These are phyloP conservation scores for Funneliformis caledonium DNA, from an alignment of 371 early-diverging fungal genomes.

Conservation along the genomic window DNA sequence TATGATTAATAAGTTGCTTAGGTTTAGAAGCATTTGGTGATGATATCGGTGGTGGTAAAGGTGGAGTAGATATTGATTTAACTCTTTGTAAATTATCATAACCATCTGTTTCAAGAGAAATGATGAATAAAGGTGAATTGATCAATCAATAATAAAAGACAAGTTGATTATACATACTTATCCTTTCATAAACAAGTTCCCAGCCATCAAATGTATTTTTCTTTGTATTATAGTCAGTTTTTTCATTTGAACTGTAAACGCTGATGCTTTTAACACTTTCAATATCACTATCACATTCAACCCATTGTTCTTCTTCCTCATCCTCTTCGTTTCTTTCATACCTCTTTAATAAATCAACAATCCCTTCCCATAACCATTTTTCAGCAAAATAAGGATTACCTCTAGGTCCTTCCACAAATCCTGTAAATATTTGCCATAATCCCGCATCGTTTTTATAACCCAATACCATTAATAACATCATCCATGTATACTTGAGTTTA, in stretches of 20 bases:
- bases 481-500: slow-evolving; percentile 5
- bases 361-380: slow-evolving; percentile 36
- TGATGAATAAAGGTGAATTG: too few relatives aligned
- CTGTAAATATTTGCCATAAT: slow-evolving; percentile 27
- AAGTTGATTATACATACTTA: slow-evolving; percentile 10
- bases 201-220: slow-evolving; percentile 20
- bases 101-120: background rate
- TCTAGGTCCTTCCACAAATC: slow-evolving; percentile 17
- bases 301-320: background rate
- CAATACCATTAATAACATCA: slow-evolving; percentile 2
- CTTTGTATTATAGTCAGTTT: background rate
- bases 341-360: slow-evolving; percentile 27
- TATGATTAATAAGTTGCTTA: background rate
- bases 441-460: background rate
- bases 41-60: background rate
- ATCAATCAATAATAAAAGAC: too few relatives aligned
- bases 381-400: slow-evolving; percentile 25
- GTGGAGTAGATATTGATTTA: background rate
- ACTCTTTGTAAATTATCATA: background rate
- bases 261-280: background rate
- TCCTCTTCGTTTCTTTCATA: background rate
- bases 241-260: background rate
- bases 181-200: slow-evolving; percentile 34
- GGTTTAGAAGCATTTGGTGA: too few relatives aligned
- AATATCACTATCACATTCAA: background rate